A percentile compares a stretch with the other conserved stretches of the same genome.
Evolutionary conservation across 2,329 filamentous ascomycete genomes (phyloP).

Genomic region (Harringtonia lauricola): DNA sequence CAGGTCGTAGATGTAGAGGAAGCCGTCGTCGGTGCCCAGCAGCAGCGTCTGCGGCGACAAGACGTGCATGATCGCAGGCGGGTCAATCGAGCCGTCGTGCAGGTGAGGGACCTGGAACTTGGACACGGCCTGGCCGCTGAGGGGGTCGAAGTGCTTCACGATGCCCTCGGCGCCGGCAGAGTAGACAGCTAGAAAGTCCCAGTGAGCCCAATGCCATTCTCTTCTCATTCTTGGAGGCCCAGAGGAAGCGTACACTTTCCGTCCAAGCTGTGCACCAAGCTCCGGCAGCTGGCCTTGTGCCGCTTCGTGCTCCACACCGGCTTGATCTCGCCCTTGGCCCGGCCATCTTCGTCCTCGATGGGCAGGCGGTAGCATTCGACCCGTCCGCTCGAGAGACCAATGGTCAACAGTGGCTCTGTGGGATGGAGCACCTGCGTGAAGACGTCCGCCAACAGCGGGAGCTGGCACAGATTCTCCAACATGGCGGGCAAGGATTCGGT

Average conservation of each 20-base stretch:
- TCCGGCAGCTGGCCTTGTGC: constrained; percentile 89
- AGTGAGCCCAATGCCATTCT: not conserved
- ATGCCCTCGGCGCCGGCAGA: constrained; percentile 50
- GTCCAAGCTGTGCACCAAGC: constrained; percentile 67
- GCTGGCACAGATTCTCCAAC: constrained; percentile 86
- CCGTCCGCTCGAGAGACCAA: constrained; percentile 75
- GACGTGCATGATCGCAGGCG: constrained; percentile 68
- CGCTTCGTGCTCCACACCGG: constrained; percentile 77
- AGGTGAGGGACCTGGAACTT: constrained; percentile 67
- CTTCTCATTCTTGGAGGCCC: too few species aligned
- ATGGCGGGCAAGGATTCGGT: constrained; percentile 30
- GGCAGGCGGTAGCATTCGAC: constrained; percentile 75
- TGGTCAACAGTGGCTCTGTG: constrained; percentile 68
- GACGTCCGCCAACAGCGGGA: constrained; percentile 76
- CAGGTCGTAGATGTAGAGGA: constrained; percentile 79
- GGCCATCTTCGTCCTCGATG: constrained; percentile 34
- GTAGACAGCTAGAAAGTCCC: constrained; percentile 35
- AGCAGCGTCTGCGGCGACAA: constrained; percentile 83
- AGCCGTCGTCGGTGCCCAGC: constrained; percentile 81
- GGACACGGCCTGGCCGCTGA: constrained; percentile 57
- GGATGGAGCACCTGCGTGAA: constrained; percentile 86
- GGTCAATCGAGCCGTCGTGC: constrained; percentile 29
- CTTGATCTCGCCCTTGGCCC: constrained; percentile 66
- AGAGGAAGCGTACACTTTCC: constrained; percentile 59
- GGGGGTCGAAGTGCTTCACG: constrained; percentile 42